Percentiles rank a stretch among this genome's conserved stretches.
Conservation (phyloP, 305 asterid genomes). For the Fraxinus xanthoxyloides region DNA sequence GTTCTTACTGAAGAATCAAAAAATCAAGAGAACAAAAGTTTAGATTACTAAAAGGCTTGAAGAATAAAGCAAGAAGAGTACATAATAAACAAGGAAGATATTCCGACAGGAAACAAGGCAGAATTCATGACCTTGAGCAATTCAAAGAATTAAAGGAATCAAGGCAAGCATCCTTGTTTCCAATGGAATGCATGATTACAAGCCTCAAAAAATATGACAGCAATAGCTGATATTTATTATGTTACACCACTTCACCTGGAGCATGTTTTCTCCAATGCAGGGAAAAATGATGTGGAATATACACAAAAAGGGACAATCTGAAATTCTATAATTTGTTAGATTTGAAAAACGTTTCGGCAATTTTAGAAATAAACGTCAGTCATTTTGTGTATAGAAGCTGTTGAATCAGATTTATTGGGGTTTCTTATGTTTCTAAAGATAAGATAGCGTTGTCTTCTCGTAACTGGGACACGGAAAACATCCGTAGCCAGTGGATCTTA, state of each 20-base stretch:
- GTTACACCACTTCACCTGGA: not conserved
- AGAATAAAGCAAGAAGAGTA: not conserved
- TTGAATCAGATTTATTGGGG: not conserved
- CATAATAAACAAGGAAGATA: not conserved
- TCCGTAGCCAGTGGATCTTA: not conserved
- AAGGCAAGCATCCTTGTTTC: not conserved
- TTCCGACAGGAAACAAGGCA: not conserved
- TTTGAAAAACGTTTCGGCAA: not conserved
- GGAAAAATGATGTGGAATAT: not conserved
- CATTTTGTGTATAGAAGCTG: not conserved
- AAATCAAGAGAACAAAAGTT: not conserved
- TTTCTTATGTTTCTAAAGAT: not conserved
- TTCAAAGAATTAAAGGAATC: not conserved
- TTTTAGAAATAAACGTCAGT: not conserved
- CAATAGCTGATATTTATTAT: not conserved
- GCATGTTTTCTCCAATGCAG: not conserved
- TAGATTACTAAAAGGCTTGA: not conserved
- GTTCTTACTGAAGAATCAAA: conserved; percentile 2
- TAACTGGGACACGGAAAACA: not conserved
- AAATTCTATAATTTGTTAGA: not conserved
- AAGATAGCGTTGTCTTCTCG: not conserved
- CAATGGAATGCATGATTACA: not conserved
- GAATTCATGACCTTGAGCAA: not conserved
- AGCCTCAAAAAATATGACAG: not conserved
- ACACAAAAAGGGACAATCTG: not conserved